Conservation (phyloP, 148 eudicot species). For the Rhododendron williamsianum region DNA sequence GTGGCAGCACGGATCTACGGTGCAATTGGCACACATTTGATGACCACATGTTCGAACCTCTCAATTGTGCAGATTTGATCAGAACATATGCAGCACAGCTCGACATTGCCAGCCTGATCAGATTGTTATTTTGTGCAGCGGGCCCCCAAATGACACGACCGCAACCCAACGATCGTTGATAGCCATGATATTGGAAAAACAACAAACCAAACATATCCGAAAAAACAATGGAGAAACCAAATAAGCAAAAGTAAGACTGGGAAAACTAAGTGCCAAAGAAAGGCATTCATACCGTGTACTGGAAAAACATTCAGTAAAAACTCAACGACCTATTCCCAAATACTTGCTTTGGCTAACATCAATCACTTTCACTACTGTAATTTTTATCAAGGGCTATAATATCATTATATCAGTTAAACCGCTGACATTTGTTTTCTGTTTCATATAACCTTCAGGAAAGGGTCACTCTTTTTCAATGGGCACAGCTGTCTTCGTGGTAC, state of each 20-base stretch:
- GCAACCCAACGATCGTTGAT: too few relatives aligned
- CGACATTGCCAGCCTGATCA: too few relatives aligned
- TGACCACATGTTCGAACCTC: too few relatives aligned
- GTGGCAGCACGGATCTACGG: too few relatives aligned
- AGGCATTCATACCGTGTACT: neutral
- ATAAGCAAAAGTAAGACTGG: neutral
- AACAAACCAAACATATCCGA: too few relatives aligned
- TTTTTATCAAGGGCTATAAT: neutral
- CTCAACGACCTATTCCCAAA: neutral
- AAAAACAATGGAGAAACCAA: neutral
- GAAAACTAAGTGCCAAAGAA: neutral
- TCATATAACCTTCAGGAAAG: neutral
- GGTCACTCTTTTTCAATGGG: neutral
- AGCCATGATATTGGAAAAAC: too few relatives aligned
- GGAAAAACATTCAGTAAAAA: neutral
- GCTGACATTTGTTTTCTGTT: neutral
- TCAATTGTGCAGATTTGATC: too few relatives aligned
- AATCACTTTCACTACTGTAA: neutral
- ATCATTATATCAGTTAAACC: neutral
- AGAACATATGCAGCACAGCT: too few relatives aligned
- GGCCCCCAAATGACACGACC: too few relatives aligned
- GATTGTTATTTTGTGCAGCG: too few relatives aligned
- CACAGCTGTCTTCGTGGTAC: neutral
- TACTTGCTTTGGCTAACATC: neutral
- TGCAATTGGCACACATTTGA: too few relatives aligned